These are phyloP conservation scores for Aulographum hederae DNA, from an alignment of 2,329 filamentous ascomycete genomes.

Conservation along the genomic window DNA sequence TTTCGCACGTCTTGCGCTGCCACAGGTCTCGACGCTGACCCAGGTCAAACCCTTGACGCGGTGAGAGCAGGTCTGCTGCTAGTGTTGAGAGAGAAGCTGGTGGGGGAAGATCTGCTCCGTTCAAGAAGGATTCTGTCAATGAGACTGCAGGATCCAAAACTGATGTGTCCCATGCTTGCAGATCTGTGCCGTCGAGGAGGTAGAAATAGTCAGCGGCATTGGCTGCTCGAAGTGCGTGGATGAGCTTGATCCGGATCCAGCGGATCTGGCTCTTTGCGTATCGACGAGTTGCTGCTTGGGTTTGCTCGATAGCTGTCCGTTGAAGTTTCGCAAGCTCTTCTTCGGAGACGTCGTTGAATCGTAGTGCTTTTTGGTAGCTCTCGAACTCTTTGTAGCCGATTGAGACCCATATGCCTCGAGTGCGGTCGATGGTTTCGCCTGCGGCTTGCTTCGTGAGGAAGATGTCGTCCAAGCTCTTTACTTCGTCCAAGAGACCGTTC, in stretches of 20 bases:
- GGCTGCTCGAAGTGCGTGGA: slow-evolving; percentile 20
- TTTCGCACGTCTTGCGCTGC: slow-evolving; percentile 44
- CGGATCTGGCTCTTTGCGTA: slow-evolving; percentile 72
- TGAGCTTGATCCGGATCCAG: slow-evolving; percentile 74
- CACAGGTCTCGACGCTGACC: slow-evolving; percentile 25
- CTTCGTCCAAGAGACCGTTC: slow-evolving; percentile 44
- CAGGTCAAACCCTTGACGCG: slow-evolving; percentile 32
- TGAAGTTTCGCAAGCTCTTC: slow-evolving; percentile 32
- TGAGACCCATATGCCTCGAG: slow-evolving; percentile 82
- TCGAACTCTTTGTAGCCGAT: slow-evolving; percentile 92
- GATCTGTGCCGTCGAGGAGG: slow-evolving; percentile 62
- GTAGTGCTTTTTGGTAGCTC: slow-evolving; percentile 37
- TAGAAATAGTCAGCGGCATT: slow-evolving; percentile 43
- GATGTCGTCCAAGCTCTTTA: slow-evolving; percentile 28
- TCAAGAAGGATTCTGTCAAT: slow-evolving; percentile 48
- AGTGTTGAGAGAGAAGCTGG: slow-evolving; percentile 36
- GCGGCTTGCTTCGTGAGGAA: slow-evolving; percentile 26
- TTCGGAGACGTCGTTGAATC: slow-evolving; percentile 11
- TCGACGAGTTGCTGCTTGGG: slow-evolving; percentile 67
- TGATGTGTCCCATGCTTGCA: slow-evolving; percentile 38
- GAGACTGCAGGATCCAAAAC: slow-evolving; percentile 47
- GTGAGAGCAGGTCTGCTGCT: slow-evolving; percentile 37
- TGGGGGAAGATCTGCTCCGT: slow-evolving; percentile 29
- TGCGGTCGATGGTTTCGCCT: slow-evolving; percentile 46
- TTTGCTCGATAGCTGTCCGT: slow-evolving; percentile 47